phyloP scores from a whole-genome alignment of 2,329 filamentous ascomycete genomes.

The Trichoderma sp. region DNA sequence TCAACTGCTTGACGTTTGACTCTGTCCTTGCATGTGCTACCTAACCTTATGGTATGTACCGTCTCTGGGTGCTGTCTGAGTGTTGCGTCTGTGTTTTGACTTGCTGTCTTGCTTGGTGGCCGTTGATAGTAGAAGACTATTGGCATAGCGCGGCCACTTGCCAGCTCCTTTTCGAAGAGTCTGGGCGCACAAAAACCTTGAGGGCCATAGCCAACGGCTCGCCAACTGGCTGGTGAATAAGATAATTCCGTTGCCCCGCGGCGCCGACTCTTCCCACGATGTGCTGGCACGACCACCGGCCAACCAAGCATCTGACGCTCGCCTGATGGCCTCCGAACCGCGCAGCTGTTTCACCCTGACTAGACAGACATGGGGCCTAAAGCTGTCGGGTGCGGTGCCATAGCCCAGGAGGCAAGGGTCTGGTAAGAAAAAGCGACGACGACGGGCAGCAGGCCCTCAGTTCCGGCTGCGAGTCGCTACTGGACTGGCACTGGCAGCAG shows the following conservation, averaged over 20 bases:
- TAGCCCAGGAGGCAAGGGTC: not conserved
- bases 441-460: not conserved
- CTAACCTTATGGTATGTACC: not conserved
- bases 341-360: conserved; percentile 14
- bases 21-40: not conserved
- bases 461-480: not conserved
- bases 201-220: not conserved
- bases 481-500: not conserved
- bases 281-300: conserved; percentile 11
- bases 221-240: not conserved
- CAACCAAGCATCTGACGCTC: conserved; percentile 14
- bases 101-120: not conserved
- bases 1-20: not conserved
- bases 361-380: not conserved
- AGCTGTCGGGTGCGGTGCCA: not conserved
- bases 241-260: not conserved
- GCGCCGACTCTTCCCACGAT: not conserved
- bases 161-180: not conserved
- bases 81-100: not conserved
- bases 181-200: not conserved
- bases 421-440: conserved; percentile 1
- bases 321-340: conserved; percentile 7
- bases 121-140: not conserved
- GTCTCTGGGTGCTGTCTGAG: not conserved
- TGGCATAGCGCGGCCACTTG: not conserved